Base-by-base conservation (phyloP, 1,139 yeast species). In the Blastobotrys proliferans region DNA sequence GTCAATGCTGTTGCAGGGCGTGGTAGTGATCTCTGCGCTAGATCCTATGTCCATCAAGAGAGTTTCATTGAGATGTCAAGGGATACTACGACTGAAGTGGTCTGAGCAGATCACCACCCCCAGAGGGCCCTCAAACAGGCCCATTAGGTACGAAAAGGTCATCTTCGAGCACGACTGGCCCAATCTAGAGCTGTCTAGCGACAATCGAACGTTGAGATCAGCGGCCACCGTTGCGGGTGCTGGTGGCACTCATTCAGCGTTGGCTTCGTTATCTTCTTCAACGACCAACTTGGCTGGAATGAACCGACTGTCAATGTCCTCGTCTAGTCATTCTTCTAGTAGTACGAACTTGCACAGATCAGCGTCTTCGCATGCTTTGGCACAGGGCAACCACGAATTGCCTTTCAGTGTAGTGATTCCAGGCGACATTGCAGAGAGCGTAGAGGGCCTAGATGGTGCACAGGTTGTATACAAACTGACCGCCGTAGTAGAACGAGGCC, bases 361-460 rank as follows among this genome's bases (percentile, higher is more conserved):
- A n/a, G 42, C 48, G n/a, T 25, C 34, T 20, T 28, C 40, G 18
- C 45, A 29, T 25, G 20, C 35, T 17, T 32, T 35, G 19, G 32
- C 41, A 9, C 39, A 73, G 50, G 98, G 98, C 0, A 87, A 86
- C 61, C 88, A 92, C 61, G 95, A 86, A 58, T 77, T 92, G 54
- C 97, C 98, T 0, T 92, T 92, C 60, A 82, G 83, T 50, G 76
- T 94, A 1, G 74, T 88, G 22, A 60, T 92, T 14, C 97, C 97
- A 0, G 97, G 97, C 0, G 74, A 79, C 30, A 72, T 85, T 45
- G 82, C 88, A 0, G 98, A 92, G 63, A 81, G 95, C 24, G 82
- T 92, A 6, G 97, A 90, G 61, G 97, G 97, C 2, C 70, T 88
- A 40, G 90, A 90, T 1, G 88, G 92, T 17, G 94, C 88, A 13